Evolutionary conservation across 1,139 yeast genomes (phyloP).

Genomic region (Blastobotrys petasosporus): DNA sequence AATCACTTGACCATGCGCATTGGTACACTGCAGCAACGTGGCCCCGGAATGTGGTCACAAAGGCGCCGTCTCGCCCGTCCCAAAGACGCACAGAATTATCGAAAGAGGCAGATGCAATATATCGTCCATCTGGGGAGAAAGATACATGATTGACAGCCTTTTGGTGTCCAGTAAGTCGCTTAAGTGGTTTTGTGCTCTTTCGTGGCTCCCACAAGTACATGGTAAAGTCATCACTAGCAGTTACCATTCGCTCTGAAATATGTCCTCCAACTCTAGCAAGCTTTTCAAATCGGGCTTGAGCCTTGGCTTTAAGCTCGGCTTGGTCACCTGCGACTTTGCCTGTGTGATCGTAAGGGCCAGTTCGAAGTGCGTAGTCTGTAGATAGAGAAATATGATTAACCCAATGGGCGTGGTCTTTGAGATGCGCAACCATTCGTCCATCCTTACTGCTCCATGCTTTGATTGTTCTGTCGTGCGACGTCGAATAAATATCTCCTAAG

Average conservation of each 20-base stretch:
- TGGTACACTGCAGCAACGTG: constrained; percentile 98
- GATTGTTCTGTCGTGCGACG: constrained; percentile 92
- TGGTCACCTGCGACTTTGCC: constrained; percentile 37
- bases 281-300: constrained; percentile 65
- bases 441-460: constrained; percentile 83
- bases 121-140: constrained; percentile 92
- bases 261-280: constrained; percentile 69
- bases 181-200: constrained; percentile 71
- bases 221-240: constrained; percentile 96
- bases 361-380: constrained; percentile 80
- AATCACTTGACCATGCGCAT: constrained; percentile 98
- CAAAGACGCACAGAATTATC: constrained; percentile 92
- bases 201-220: constrained; percentile 97
- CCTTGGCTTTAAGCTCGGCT: constrained; percentile 54
- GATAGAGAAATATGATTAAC: constrained; percentile 89
- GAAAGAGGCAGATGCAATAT: constrained; percentile 86
- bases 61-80: constrained; percentile 93
- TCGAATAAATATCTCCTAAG: constrained; percentile 73
- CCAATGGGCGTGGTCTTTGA: constrained; percentile 96
- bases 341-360: constrained; percentile 73
- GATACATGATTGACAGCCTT: constrained; percentile 93
- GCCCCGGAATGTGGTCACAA: constrained; percentile 84
- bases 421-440: constrained; percentile 73
- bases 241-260: constrained; percentile 73
- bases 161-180: constrained; percentile 97